phyloP scores from a whole-genome alignment of 495 filamentous ascomycete species.

The Annulohypoxylon nitens region DNA sequence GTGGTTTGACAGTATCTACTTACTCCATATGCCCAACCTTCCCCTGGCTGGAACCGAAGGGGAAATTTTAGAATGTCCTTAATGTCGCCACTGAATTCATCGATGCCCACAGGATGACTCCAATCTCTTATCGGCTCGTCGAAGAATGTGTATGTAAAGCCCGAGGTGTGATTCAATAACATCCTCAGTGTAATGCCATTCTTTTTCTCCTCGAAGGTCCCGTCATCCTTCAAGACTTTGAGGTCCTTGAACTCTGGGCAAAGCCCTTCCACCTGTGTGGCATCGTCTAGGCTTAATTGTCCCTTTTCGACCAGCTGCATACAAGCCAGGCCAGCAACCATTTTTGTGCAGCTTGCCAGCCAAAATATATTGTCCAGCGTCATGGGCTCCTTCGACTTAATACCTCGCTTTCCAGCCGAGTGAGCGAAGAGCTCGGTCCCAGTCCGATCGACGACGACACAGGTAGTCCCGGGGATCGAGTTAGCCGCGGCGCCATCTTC shows the following conservation, averaged over 20 bases:
- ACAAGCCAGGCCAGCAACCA: slow-evolving; percentile 66
- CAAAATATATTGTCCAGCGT: slow-evolving; percentile 67
- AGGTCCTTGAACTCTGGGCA: slow-evolving; percentile 65
- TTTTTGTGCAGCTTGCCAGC: slow-evolving; percentile 73
- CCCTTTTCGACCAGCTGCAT: slow-evolving; percentile 75
- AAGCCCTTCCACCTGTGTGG: slow-evolving; percentile 58
- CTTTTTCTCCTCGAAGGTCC: slow-evolving; percentile 64
- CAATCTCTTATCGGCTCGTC: slow-evolving; percentile 64
- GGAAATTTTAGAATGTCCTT: slow-evolving; percentile 60
- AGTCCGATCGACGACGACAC: slow-evolving; percentile 62
- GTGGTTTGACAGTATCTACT: slow-evolving; percentile 25
- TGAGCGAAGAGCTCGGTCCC: slow-evolving; percentile 64
- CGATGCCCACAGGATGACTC: slow-evolving; percentile 61
- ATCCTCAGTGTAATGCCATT: slow-evolving; percentile 71
- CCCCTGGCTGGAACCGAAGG: slow-evolving; percentile 70
- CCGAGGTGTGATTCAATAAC: slow-evolving; percentile 71
- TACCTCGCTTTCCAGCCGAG: slow-evolving; percentile 61
- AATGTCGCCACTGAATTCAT: slow-evolving; percentile 66
- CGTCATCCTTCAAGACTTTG: slow-evolving; percentile 62
- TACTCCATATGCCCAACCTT: slow-evolving; percentile 70
- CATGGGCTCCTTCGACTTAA: slow-evolving; percentile 56
- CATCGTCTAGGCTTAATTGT: slow-evolving; percentile 65
- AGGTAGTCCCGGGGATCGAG: slow-evolving; percentile 60
- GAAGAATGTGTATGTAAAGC: slow-evolving; percentile 67
- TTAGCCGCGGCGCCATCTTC: slow-evolving; percentile 32